Evolutionary conservation across 768 basidiomycete genomes (phyloP).

Genomic region (Phylloporus sp.): DNA sequence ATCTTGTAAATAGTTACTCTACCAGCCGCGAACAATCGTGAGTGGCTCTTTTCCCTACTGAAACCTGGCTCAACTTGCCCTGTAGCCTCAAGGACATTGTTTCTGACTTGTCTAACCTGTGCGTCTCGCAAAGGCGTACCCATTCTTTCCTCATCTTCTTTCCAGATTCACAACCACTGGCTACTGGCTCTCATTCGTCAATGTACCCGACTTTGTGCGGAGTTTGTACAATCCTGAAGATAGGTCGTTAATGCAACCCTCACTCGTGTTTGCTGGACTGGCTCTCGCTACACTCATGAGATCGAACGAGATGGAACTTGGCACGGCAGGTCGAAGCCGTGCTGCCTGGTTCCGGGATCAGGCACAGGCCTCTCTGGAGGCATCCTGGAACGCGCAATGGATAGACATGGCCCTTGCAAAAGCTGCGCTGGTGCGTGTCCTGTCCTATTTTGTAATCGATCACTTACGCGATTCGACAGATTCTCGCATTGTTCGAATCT

Average conservation of each 20-base stretch:
- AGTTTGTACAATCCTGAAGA: slow-evolving; percentile 50
- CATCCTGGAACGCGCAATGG: slow-evolving; percentile 47
- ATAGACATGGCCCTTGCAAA: slow-evolving; percentile 66
- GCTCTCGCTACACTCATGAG: slow-evolving; percentile 71
- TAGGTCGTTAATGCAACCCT: slow-evolving; percentile 60
- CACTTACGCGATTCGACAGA: slow-evolving; percentile 37
- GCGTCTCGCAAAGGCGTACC: slow-evolving; percentile 15
- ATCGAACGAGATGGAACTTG: slow-evolving; percentile 63
- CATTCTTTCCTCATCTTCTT: slow-evolving; percentile 6
- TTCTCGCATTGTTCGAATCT: slow-evolving; percentile 73
- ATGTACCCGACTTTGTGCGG: slow-evolving; percentile 50
- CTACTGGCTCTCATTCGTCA: slow-evolving; percentile 68
- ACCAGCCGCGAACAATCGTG: slow-evolving; percentile 42
- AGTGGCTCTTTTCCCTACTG: slow-evolving; percentile 8
- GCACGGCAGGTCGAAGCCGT: slow-evolving; percentile 49
- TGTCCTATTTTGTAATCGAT: not conserved
- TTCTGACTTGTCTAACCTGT: slow-evolving; percentile 53
- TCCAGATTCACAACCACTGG: slow-evolving; percentile 61
- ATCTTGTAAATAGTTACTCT: slow-evolving; percentile 41
- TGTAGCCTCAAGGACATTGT: slow-evolving; percentile 47
- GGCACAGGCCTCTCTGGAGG: slow-evolving; percentile 53
- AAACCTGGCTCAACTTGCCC: not conserved
- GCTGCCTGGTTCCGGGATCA: slow-evolving; percentile 55
- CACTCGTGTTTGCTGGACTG: slow-evolving; percentile 63
- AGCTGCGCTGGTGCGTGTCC: slow-evolving; percentile 57